Base-by-base conservation (phyloP, 371 early-diverging fungal species). In the Mycotypha africana region DNA sequence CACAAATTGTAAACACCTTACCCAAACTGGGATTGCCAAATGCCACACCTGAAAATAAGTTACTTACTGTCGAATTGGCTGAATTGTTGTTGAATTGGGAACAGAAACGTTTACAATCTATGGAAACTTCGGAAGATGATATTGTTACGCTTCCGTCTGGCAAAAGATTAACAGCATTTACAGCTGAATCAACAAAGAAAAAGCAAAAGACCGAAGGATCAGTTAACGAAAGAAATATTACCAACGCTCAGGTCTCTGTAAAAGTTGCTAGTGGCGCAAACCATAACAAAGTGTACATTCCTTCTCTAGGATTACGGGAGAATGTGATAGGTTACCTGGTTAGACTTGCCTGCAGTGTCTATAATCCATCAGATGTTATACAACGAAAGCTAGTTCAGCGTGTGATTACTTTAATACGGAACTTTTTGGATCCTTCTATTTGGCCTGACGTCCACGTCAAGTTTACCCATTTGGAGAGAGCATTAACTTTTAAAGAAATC, bases 71-170 rank as follows among this genome's bases (percentile, higher is more conserved):
- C 8, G 97, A 96, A 51, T 72, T 97, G 23, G 78, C 86, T 14
- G 92, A 92, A 23, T 65, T 97, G 39, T 79, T 97, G 21, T 56
- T 94, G 19, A 78, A 78, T 34, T 98, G 98, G 98, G 93, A 97
- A 45, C 68, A 70, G 14, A 73, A 59, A 8, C 76, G 85, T 9
- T 51, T 81, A 1, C 12, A 44, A 15, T 21, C 25, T 40, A 17
- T 49, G 17, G 46, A 45, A 12, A 23, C 24, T 12, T 3, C 34
- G 2, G 15, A 9, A 14, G 4, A 4, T 6, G n/a, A n/a, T n/a
- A n/a, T n/a, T n/a, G 17, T 20, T 30, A 23, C 44, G 33, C n/a
- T n/a, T n/a, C 21, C 46, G 26, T 44, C 50, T 42, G 23, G 38
- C 11, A 52, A 57, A 49, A 15, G 73, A 40, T 11, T 30, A 24